Evolutionary conservation across 2,329 filamentous ascomycete species (phyloP), one percentile per base, ranked within the genome.

Genomic region (Tolypocladium inflatum): DNA sequence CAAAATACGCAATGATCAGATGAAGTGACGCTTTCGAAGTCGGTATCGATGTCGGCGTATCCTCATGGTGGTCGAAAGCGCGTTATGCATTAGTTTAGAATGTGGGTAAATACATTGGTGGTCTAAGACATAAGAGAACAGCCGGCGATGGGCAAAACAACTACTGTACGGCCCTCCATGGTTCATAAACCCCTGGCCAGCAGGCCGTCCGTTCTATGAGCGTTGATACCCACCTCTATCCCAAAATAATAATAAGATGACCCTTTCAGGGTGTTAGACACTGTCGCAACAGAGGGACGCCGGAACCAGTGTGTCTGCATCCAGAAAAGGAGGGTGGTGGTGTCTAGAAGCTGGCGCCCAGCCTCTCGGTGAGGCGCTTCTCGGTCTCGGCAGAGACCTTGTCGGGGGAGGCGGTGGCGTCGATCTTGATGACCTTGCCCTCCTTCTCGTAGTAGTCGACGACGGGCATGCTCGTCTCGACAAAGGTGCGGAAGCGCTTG

Each of bases 391-490:
- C 69, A 67, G 81, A 85, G 54, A 87, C 84, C 35, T 70, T 80
- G 35, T 90, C 85, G 2, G 90, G 86, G 9, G 75, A 67, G 50
- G 83, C 81, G 33, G 85, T 87, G 37, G 92, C 90, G 66, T 87
- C 80, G 51, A 97, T 81, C 76, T 86, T 89, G 71, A 96, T 83
- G 19, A 97, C 91, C 70, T 87, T 86, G 66, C 83, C 85, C 75
- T 92, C 79, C 67, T 80, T 79, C 68, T 88, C 86, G 72, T 89
- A 97, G 71, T 90, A 84, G 65, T 96, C 82, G 57, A 99, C 91
- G 53, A 97, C 94, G 33, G 94, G 94, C 93, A 97, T 97, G 76
- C 91, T 96, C 2, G 91, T 96, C 75, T 97, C 91, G 66, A 95
- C 79, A 70, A 97, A 99, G 4, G 88, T 92, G 70, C 85, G 86